Percentiles rank a stretch among this genome's conserved stretches.
phyloP scores from a whole-genome alignment of 495 filamentous ascomycete species.

The Podospora tetraspora region DNA sequence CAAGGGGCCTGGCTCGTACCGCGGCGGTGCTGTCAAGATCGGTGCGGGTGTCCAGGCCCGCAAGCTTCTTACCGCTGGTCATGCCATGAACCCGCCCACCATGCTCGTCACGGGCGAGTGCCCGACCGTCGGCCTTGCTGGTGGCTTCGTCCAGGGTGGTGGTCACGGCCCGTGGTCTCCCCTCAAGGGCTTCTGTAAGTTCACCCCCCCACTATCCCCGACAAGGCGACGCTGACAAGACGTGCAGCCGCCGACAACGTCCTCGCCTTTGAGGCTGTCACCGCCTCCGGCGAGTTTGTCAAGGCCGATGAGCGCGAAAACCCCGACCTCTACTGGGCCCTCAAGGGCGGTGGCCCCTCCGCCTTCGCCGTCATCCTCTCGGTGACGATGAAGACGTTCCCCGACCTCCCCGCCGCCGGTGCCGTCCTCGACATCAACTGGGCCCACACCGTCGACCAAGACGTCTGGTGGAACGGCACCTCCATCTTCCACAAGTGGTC shows the following conservation, averaged over 20 bases:
- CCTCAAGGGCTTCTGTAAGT: conserved; percentile 50
- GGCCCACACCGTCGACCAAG: conserved; percentile 25
- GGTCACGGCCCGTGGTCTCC: conserved; percentile 55
- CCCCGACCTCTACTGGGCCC: conserved; percentile 53
- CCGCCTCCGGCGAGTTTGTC: conserved; percentile 46
- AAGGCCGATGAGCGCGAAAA: conserved; percentile 46
- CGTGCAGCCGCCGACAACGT: conserved; percentile 51
- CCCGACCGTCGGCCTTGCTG: conserved; percentile 45
- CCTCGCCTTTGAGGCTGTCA: conserved; percentile 49
- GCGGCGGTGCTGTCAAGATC: conserved; percentile 41
- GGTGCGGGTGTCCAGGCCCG: conserved; percentile 53
- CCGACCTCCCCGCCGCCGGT: conserved; percentile 26
- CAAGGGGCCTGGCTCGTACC: conserved; percentile 28
- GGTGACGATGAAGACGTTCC: conserved; percentile 43
- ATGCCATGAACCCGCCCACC: conserved; percentile 36
- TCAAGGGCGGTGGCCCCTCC: conserved; percentile 51
- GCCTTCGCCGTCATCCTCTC: conserved; percentile 54
- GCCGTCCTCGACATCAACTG: conserved; percentile 31
- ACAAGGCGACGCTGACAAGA: conserved; percentile 32
- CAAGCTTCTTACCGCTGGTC: conserved; percentile 41
- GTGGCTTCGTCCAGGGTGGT: conserved; percentile 56
- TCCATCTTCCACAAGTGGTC: conserved; percentile 41
- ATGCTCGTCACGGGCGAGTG: conserved; percentile 47
- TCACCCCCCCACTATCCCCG: conserved; percentile 36
- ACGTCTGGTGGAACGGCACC: conserved; percentile 42